Evolutionary conservation across 331 rosid genomes (phyloP).

Genomic region (Malus hybrid): DNA sequence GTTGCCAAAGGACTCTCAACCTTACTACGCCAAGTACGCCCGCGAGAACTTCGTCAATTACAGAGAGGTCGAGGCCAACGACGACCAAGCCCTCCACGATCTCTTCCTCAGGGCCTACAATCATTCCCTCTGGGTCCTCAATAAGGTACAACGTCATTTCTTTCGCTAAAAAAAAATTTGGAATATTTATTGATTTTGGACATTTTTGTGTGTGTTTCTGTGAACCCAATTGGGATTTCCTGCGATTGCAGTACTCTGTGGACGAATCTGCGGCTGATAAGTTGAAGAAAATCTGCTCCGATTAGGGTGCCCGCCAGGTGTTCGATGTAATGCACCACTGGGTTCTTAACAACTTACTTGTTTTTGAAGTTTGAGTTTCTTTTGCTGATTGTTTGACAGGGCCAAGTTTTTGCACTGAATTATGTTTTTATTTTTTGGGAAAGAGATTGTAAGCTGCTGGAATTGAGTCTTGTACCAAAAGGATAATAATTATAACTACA

Average conservation of each 20-base stretch:
- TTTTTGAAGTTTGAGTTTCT: neutral
- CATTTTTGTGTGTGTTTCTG: neutral
- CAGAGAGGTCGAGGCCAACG: constrained; percentile 38
- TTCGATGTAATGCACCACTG: constrained; percentile 14
- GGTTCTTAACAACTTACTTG: neutral
- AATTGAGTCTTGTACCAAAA: neutral
- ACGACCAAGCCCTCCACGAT: constrained; percentile 40
- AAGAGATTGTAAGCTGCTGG: neutral
- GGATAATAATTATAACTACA: neutral
- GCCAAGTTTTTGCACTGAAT: neutral
- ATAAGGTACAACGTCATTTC: constrained; percentile 14
- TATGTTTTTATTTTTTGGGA: neutral
- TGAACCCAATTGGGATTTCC: neutral
- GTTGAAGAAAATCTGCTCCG: constrained; percentile 28
- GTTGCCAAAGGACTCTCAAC: constrained; percentile 54
- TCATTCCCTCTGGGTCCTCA: constrained; percentile 49
- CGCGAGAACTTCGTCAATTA: constrained; percentile 62
- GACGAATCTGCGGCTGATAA: constrained; percentile 63
- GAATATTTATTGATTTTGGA: neutral
- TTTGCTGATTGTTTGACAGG: neutral
- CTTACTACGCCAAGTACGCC: constrained; percentile 55
- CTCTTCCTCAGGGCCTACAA: constrained; percentile 51
- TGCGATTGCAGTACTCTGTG: constrained; percentile 57
- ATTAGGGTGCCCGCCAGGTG: constrained; percentile 7
- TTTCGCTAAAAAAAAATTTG: neutral